Base-by-base conservation (phyloP, 1,139 yeast species). In the Pneumocystis jirovecii region DNA sequence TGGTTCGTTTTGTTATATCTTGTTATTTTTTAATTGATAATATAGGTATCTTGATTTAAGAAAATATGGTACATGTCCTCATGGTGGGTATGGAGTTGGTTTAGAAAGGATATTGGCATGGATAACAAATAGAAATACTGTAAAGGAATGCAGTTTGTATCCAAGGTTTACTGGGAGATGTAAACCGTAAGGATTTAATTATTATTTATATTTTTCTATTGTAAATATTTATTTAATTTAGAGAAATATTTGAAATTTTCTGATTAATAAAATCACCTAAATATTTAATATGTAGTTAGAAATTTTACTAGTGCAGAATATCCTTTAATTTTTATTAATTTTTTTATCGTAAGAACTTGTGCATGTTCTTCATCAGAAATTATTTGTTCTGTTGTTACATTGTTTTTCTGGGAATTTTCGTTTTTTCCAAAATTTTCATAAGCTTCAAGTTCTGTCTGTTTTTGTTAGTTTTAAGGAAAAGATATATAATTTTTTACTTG, bases 151-250 rank as follows among this genome's bases (percentile, higher is more conserved):
- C 78, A 87, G 96, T 45, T 82, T 95, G 78, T 93, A 93, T 77
- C 99, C 99, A 71, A 88, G 99, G 80, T 93, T 89, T 81, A 82
- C 96, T 67, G 98, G 98, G 69, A 86, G 99, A 82, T 91, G 97
- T 81, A 88, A 84, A 79, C 99, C 99, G 79, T 93, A 72, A 60
- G 6, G 21, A 60, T 19, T 60, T 25, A 21, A 10, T 3, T 50
- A 15, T 50, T 4, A 6, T 40, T 40, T 50, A 50, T 50, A 50
- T 50, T 50, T 25, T 25, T 12, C 7, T 42, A 37, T 37, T 37
- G 12, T 37, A 25, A 44, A 19, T 50, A 19, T 50, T 50, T 4
- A 44, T 44, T 3, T 40, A 40, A 21, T 45, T 45, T 45, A 45
- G 12, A 45, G 17, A 45, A n/a, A 8, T 45, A 2, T 45, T 21